Percentiles rank a stretch among this genome's conserved stretches.
Conservation (phyloP, 345 rosid species). For the Ceriops zippeliana region DNA sequence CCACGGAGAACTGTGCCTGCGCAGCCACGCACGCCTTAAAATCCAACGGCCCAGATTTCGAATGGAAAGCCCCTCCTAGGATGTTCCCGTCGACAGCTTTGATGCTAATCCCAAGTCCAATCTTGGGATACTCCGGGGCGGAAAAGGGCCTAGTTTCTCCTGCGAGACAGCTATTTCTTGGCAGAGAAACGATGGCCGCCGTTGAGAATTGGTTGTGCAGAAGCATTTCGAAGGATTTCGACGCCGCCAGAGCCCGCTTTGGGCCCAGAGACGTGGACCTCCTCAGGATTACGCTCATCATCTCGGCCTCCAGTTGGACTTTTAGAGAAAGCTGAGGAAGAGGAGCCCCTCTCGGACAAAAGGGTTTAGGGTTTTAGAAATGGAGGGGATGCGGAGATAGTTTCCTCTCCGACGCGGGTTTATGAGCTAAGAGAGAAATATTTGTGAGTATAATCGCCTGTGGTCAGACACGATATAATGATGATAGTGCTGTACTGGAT, state of each 20-base stretch:
- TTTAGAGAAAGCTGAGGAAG: background rate
- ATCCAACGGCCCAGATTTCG: constrained; percentile 42
- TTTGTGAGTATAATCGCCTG: too few relatives aligned
- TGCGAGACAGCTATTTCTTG: background rate
- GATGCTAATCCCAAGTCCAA: background rate
- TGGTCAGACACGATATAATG: too few relatives aligned
- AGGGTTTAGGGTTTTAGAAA: constrained; percentile 2
- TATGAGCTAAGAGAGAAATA: too few relatives aligned
- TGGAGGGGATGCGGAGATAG: background rate
- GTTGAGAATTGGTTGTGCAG: constrained; percentile 12
- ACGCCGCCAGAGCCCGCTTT: constrained; percentile 29
- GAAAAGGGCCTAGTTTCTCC: background rate
- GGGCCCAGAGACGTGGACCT: constrained; percentile 32
- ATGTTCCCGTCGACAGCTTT: too few relatives aligned
- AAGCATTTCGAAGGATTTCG: constrained; percentile 24
- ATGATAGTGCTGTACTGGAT: too few relatives aligned
- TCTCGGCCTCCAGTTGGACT: constrained; percentile 13
- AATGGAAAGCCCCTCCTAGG: constrained; percentile 43
- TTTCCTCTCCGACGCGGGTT: background rate
- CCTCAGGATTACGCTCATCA: constrained; percentile 46
- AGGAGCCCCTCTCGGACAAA: background rate
- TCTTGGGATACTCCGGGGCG: background rate
- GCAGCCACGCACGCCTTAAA: constrained; percentile 41
- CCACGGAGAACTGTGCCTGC: constrained; percentile 53
- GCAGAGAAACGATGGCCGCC: background rate